Evolutionary conservation across 768 basidiomycete species (phyloP), one percentile per base, ranked within the genome.

Genomic region (Serendipita sp.): DNA sequence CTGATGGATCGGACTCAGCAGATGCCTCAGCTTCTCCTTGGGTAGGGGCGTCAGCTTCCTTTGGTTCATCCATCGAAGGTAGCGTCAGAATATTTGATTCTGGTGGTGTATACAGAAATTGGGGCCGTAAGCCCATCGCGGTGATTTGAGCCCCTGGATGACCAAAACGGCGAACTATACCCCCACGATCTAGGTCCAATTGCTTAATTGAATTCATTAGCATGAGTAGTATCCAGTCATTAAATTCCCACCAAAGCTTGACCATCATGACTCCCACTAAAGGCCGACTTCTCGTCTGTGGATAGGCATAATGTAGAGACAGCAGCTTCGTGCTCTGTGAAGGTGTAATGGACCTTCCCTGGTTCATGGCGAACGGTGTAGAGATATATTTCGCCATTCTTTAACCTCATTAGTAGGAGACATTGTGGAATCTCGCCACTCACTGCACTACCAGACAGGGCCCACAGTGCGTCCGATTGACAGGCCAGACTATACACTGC

Each of bases 131-230:
- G 27, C 87, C 84, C 44, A 97, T 76, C 4, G 84, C 82, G 2
- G 91, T 83, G 13, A 98, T 80, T 71, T 96, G 94, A 2, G 91
- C 83, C 29, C 86, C 83, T 69, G 96, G 91, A 0, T 86, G 81
- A 0, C 80, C 83, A 72, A 89, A 98, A 53, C 79, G 83, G 58
- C 92, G 83, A 11, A 85, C 80, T 44, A 76, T 76, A 66, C 88
- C 80, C 4, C 96, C 95, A 0, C 87, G 94, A 71, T 99, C 90
- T 43, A 99, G 80, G 74, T 98, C 95, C 95, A 96, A 98, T 83
- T 97, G 90, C 95, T 98, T 69, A 3, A 34, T 27, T 18, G 58
- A 23, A 23, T 15, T 44, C 15, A 34, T 11, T 1, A 18, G 31
- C 36, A n/a, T 52, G 31, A 50, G 37, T 52, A 36, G 4, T 65